Percentiles rank a stretch among this genome's conserved stretches.
These are phyloP conservation scores for Citrus unshiu DNA, from an alignment of 345 rosid species.

Conservation along the genomic window DNA sequence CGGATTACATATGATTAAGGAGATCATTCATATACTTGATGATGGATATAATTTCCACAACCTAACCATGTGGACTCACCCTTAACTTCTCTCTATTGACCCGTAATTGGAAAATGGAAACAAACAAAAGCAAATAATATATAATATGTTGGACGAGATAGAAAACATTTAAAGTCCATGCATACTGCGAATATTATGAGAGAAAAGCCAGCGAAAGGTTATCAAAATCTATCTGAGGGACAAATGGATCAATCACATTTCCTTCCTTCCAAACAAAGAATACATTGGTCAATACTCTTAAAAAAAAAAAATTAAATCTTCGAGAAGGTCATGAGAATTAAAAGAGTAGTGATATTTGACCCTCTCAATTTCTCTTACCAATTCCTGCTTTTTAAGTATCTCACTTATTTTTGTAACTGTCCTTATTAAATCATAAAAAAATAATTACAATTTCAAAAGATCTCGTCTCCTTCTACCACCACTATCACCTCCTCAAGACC, in stretches of 20 bases:
- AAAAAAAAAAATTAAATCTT: no score
- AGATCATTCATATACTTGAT: background rate
- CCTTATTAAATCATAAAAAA: no score
- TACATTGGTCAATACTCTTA: no score
- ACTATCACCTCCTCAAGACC: no score
- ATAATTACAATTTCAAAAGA: no score
- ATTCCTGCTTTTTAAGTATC: no score
- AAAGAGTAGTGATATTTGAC: no score
- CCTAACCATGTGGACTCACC: background rate
- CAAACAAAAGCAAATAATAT: background rate
- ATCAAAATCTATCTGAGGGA: background rate
- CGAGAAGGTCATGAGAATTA: no score
- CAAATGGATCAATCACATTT: background rate
- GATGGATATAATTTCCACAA: background rate
- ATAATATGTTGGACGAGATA: background rate
- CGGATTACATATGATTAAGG: background rate
- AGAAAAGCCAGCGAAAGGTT: background rate
- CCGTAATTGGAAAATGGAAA: background rate
- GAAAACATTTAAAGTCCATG: background rate
- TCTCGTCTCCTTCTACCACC: no score
- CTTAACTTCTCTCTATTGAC: background rate
- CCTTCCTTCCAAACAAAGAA: background rate
- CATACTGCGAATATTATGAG: background rate
- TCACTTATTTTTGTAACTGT: no score
- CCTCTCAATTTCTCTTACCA: no score